phyloP scores from a whole-genome alignment of 164 flowering plant species.

The Euptelea pleiosperma region DNA sequence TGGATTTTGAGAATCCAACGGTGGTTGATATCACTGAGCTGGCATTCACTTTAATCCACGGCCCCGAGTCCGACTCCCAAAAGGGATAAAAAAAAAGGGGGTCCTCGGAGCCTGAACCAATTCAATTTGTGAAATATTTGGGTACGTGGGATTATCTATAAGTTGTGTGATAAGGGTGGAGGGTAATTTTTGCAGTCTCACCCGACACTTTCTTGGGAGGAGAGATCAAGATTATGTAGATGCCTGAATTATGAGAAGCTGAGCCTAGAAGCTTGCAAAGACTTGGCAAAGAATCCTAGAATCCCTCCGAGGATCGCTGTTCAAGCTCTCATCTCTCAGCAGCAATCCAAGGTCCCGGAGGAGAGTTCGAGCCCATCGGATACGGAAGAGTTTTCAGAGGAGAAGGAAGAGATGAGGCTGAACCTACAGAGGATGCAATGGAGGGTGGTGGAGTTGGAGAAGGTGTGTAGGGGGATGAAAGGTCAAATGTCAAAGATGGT shows the following conservation, averaged over 20 bases:
- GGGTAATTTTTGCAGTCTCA: slow-evolving; percentile 66
- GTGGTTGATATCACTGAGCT: too few species aligned
- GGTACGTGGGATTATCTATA: too few species aligned
- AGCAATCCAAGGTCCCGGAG: slow-evolving; percentile 31
- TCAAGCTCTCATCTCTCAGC: slow-evolving; percentile 69
- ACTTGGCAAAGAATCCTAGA: slow-evolving; percentile 72
- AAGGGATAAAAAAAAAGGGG: too few species aligned
- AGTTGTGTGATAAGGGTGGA: too few species aligned
- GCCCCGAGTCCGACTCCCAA: too few species aligned
- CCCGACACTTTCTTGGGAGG: slow-evolving; percentile 51
- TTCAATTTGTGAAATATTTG: too few species aligned
- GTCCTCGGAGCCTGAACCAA: too few species aligned
- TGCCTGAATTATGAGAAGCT: slow-evolving; percentile 77
- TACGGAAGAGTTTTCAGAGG: slow-evolving; percentile 20
- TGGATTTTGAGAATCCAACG: too few species aligned
- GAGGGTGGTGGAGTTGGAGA: slow-evolving; percentile 64
- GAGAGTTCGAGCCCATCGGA: slow-evolving; percentile 14
- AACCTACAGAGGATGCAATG: slow-evolving; percentile 57
- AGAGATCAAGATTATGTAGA: slow-evolving; percentile 59
- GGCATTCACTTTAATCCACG: too few species aligned
- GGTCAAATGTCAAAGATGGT: slow-evolving; percentile 49
- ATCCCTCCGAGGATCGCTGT: slow-evolving; percentile 66
- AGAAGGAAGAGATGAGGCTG: slow-evolving; percentile 41
- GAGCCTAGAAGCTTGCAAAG: slow-evolving; percentile 66
- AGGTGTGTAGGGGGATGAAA: slow-evolving; percentile 52